Conservation (phyloP, 306 rosid genomes). For the Heteromeles arbutifolia region DNA sequence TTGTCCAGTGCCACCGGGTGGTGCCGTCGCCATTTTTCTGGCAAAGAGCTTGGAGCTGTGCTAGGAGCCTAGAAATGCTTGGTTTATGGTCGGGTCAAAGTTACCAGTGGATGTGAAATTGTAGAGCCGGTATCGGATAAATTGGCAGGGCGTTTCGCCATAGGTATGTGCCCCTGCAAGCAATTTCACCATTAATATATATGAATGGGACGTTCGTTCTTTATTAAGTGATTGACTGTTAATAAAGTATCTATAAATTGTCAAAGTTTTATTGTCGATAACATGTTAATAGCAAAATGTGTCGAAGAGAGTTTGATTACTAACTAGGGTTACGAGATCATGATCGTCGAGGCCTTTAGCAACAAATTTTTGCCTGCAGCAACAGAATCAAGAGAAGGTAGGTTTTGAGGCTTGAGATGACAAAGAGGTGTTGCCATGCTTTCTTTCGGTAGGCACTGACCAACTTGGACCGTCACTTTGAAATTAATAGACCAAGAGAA, state of each 20-base stretch:
- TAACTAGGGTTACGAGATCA: slow-evolving; percentile 65
- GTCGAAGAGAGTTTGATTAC: slow-evolving; percentile 19
- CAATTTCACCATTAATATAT: not conserved
- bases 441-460: slow-evolving; percentile 61
- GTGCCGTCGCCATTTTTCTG: slow-evolving; percentile 55
- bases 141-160: slow-evolving; percentile 57
- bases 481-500: not conserved
- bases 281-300: too few relatives aligned
- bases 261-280: too few relatives aligned
- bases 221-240: too few relatives aligned
- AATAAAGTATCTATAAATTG: not conserved
- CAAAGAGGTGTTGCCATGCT: slow-evolving; percentile 53
- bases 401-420: slow-evolving; percentile 41
- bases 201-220: accelerated
- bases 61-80: slow-evolving; percentile 20
- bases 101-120: slow-evolving; percentile 55
- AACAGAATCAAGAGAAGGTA: slow-evolving; percentile 70
- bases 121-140: slow-evolving; percentile 52
- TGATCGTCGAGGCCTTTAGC: slow-evolving; percentile 64
- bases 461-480: slow-evolving; percentile 74
- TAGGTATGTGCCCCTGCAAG: slow-evolving; percentile 65
- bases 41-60: slow-evolving; percentile 38
- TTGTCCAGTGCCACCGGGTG: slow-evolving; percentile 44
- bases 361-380: slow-evolving; percentile 50
- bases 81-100: slow-evolving; percentile 60